These are phyloP conservation scores for Mucor racemosus DNA, from an alignment of 371 early-diverging fungal species.

Conservation along the genomic window DNA sequence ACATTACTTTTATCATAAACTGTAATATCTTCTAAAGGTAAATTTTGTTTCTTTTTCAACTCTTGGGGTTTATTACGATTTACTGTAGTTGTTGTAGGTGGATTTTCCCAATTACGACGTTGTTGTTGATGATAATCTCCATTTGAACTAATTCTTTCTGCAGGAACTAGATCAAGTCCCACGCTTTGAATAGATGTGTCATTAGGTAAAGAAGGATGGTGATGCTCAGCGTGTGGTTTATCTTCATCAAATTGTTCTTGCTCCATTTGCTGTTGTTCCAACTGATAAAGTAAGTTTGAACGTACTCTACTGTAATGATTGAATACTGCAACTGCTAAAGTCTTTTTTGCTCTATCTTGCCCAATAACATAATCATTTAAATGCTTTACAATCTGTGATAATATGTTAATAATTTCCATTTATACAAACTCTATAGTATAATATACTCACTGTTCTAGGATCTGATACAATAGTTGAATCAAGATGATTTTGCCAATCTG, in stretches of 20 bases:
- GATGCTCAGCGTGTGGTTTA: slow-evolving; percentile 23
- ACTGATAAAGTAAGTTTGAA: slow-evolving; percentile 58
- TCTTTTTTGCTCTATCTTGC: slow-evolving; percentile 82
- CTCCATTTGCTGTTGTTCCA: slow-evolving; percentile 20
- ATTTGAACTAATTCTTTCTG: slow-evolving; percentile 23
- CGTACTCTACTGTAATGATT: slow-evolving; percentile 85
- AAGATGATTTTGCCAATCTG: slow-evolving; percentile 8
- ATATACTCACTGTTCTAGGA: slow-evolving; percentile 25
- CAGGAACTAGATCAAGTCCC: slow-evolving; percentile 22
- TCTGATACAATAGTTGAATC: slow-evolving; percentile 18
- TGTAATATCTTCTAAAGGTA: slow-evolving; percentile 28
- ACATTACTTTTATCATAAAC: slow-evolving; percentile 90
- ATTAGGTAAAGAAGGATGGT: slow-evolving; percentile 19
- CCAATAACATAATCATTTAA: slow-evolving; percentile 88
- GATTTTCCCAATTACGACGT: slow-evolving; percentile 35
- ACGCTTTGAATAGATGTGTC: slow-evolving; percentile 18
- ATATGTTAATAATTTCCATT: background rate
- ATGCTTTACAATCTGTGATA: slow-evolving; percentile 68
- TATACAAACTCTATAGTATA: background rate
- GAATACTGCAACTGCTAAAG: slow-evolving; percentile 82
- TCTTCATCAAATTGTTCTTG: slow-evolving; percentile 16
- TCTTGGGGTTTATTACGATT: slow-evolving; percentile 14
- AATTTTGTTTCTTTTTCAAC: background rate
- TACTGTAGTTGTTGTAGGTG: slow-evolving; percentile 21
- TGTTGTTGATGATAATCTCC: slow-evolving; percentile 7